Evolutionary conservation across 208 protist genomes (phyloP), one percentile per base, ranked within the genome.

Genomic region (Acanthamoeba sp.): DNA sequence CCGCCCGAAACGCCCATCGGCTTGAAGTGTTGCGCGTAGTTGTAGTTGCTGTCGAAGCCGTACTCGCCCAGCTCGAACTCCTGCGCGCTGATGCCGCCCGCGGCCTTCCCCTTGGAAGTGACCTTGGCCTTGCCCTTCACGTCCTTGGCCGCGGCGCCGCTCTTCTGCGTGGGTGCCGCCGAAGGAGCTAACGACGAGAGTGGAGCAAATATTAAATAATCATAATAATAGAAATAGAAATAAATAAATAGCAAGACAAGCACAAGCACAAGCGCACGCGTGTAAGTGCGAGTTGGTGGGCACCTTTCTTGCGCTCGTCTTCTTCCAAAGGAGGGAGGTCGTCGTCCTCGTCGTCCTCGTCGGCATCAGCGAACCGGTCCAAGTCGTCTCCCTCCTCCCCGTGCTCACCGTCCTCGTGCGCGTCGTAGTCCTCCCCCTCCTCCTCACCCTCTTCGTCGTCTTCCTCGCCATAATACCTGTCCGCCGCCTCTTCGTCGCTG

Each of bases 51-150:
- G 24, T 91, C 85, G 34, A 91, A 91, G 36, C 85, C 85, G 42
- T 91, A 91, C 85, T 91, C 85, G 36, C 85, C 85, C 48, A 91
- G n/a, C 57, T 91, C 85, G 55, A 50, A 73, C n/a, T 91, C 57
- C 59, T 91, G 45, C 29, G 55, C 55, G 55, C 27, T 62, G 55
- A 32, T 4, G 4, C 45, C 45, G 45, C 9, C 24, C 55, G 20
- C 55, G 55, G 55, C 55, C 55, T 62, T 62, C 2, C 55, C 55
- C 55, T 62, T 62, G 55, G 50, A n/a, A n/a, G n/a, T n/a, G n/a
- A 12, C 29, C 66, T 78, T 78, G 16, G 18, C 36, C 66, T 78
- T 78, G 66, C 66, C 66, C 36, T 78, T 78, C 10, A 78, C 66
- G 36, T 78, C 36, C 66, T 78, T 34, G 18, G 29, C 16, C 29